Percentiles rank a stretch among this genome's conserved stretches.
phyloP scores from a whole-genome alignment of 352 stramenopile genomes.

The Globisporangium takayamanum region DNA sequence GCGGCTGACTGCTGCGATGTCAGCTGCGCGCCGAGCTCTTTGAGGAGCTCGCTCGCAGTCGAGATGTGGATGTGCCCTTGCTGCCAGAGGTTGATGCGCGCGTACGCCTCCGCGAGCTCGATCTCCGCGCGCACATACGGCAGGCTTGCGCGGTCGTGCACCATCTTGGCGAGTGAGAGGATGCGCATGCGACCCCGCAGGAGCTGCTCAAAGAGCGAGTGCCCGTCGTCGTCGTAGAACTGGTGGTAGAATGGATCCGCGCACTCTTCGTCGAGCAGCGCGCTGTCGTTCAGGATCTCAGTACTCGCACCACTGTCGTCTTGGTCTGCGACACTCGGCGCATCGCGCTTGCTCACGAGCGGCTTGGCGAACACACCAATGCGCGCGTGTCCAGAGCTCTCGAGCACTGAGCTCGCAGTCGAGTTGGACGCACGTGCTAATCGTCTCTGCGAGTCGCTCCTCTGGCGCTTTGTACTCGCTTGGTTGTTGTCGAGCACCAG shows the following conservation, averaged over 20 bases:
- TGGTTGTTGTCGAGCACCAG: too few species aligned
- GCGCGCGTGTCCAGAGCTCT: slow-evolving; percentile 49
- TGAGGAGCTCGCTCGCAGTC: slow-evolving; percentile 30
- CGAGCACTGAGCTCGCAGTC: slow-evolving; percentile 55
- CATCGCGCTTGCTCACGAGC: slow-evolving; percentile 20
- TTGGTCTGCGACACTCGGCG: neutral
- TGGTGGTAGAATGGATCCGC: slow-evolving; percentile 49
- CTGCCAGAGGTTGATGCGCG: slow-evolving; percentile 61
- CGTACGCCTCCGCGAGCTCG: slow-evolving; percentile 48
- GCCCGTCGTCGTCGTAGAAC: slow-evolving; percentile 52
- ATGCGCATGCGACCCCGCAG: slow-evolving; percentile 48
- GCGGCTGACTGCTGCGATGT: neutral
- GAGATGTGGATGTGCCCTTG: slow-evolving; percentile 45
- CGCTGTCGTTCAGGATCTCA: neutral
- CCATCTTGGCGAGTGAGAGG: slow-evolving; percentile 46
- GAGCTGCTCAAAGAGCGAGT: slow-evolving; percentile 53
- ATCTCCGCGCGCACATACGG: slow-evolving; percentile 38
- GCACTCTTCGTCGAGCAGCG: slow-evolving; percentile 27
- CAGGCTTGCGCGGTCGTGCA: slow-evolving; percentile 29
- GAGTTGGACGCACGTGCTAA: slow-evolving; percentile 20
- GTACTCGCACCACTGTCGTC: too few species aligned
- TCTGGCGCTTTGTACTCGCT: slow-evolving; percentile 18
- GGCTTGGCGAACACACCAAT: slow-evolving; percentile 57
- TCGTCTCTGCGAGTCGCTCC: slow-evolving; percentile 18
- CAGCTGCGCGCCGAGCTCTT: slow-evolving; percentile 16